Evolutionary conservation across 805 yeast species (phyloP).

Genomic region (Nakazawaea molendinolei): DNA sequence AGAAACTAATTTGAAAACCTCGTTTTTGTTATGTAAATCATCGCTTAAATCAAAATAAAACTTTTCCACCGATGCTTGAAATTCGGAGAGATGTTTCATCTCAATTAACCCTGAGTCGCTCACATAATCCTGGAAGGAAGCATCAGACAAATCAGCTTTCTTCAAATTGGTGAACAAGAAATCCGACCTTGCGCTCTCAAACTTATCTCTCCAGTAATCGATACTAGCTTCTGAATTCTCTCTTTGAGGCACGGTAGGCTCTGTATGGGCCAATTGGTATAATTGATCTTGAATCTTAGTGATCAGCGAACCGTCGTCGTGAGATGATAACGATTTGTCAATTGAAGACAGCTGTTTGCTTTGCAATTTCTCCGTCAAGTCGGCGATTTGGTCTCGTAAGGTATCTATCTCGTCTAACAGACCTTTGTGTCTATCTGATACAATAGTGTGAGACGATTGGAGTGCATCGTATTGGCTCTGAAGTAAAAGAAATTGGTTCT

Average conservation of each 20-base stretch:
- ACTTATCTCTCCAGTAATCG: constrained; percentile 43
- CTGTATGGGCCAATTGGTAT: not conserved
- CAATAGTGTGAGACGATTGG: constrained; percentile 7
- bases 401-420: constrained; percentile 3
- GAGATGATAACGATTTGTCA: no score
- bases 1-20: constrained; percentile 46
- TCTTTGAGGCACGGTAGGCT: no score
- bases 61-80: constrained; percentile 43
- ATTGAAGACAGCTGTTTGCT: no score
- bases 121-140: constrained; percentile 3
- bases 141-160: constrained; percentile 16
- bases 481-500: constrained; percentile 4
- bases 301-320: no score
- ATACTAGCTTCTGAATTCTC: constrained; percentile 30
- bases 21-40: constrained; percentile 25
- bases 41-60: constrained; percentile 26
- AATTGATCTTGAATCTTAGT: no score
- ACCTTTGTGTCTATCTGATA: constrained; percentile 2
- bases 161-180: constrained; percentile 13
- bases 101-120: constrained; percentile 40
- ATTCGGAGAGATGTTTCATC: constrained; percentile 32
- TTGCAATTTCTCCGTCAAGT: no score
- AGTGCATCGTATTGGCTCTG: constrained; percentile 11
- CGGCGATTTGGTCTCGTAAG: constrained; percentile 1
- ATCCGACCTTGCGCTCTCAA: constrained; percentile 36